Base-by-base conservation (phyloP, 345 rosid genomes). In the Aurinia saxatilis region DNA sequence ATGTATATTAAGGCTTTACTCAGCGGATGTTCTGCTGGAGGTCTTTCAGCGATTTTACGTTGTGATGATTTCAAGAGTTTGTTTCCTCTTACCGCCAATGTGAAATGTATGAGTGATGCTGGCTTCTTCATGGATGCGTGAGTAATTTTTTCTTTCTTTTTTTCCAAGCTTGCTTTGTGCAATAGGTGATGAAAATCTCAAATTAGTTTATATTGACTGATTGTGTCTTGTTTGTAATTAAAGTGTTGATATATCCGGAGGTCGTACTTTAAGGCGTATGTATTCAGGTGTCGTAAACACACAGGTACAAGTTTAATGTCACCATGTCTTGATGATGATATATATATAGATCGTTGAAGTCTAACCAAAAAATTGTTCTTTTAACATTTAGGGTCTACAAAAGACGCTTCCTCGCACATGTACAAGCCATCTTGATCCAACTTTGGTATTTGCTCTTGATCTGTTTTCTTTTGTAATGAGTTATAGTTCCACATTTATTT, bases 21-120 rank as follows among this genome's bases (percentile, higher is more conserved):
- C 57, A 85, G 79, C 17, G 98, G 98, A 61, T 92, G 98, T 83
- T 92, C 95, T 42, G n/a, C n/a, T n/a, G n/a, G n/a, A n/a, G n/a
- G n/a, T n/a, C n/a, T n/a, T n/a, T n/a, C n/a, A n/a, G n/a, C n/a
- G n/a, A n/a, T n/a, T n/a, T n/a, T n/a, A n/a, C n/a, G n/a, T n/a
- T n/a, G n/a, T n/a, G n/a, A n/a, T n/a, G n/a, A n/a, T n/a, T n/a
- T n/a, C n/a, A n/a, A n/a, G n/a, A n/a, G n/a, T n/a, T n/a, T n/a
- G n/a, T 79, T 92, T 61, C 87, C 96, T 6, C 59, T 16, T 27
- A 73, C 76, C 66, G 69, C 98, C 21, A 79, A 51, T 13, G 93
- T 89, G 25, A 92, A 92, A 74, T 92, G 96, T 78, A 76, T 87
- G 78, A 87, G 98, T n/a, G n/a, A n/a, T n/a, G n/a, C n/a, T n/a